Base-by-base conservation (phyloP, 2,329 filamentous ascomycete genomes). In the Colletotrichum caudatum region DNA sequence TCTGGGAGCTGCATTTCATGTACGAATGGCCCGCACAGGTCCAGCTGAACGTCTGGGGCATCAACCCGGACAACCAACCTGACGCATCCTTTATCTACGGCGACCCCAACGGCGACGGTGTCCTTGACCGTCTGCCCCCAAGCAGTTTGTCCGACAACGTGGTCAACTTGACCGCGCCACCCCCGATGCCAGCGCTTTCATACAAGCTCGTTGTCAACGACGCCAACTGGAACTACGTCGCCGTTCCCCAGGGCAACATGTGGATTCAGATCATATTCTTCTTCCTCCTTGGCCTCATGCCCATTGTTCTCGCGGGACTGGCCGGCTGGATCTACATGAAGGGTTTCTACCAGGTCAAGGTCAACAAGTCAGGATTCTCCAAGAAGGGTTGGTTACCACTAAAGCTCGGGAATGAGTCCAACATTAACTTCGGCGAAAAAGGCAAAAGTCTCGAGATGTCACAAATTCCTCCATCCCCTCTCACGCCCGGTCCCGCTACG, bases 21-120 rank as follows among this genome's bases (percentile, higher is more conserved):
- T 83, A 85, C 4, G 90, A 92, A 76, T 92, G 89, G 86, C 90
- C 90, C 7, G 85, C 87, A 3, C 80, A 86, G 59, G 86, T 89
- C 67, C 89, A 91, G 75, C 80, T 91, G 70, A 92, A 91, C 74
- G 84, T 90, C 6, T 92, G 90, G 90, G 90, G 90, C 63, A 89
- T 91, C 77, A 90, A 91, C 75, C 85, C 86, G 0, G 86, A 91
- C 78, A 89, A 89, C 26, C 80, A 87, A 74, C 89, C 90, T 0
- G 90, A 92, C 77, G 84, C 89, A 71, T 86, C 85, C 9, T 85
- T 83, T 68, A 85, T 90, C 1, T 87, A 85, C 72, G 90, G 90
- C 37, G 90, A 92, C 77, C 84, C 90, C n/a, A 88, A 92, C 75
- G 82, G 82, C 39, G 90, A 92, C 76, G 84, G 83, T 5, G 82